Conservation (phyloP, 371 early-diverging fungal genomes). For the Entomophthora muscae region DNA sequence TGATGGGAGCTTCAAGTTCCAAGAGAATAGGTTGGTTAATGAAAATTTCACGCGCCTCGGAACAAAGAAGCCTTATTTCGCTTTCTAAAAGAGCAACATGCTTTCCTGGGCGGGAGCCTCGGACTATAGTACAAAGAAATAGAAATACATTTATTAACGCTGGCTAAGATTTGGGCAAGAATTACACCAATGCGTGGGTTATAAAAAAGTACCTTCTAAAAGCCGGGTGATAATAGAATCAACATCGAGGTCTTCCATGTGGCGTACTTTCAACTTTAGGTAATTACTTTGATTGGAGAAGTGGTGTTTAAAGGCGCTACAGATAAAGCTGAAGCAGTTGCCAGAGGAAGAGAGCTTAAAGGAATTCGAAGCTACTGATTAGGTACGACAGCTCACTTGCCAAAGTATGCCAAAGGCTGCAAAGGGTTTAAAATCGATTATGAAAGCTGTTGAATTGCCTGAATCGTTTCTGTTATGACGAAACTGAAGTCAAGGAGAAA, state of each 20-base stretch:
- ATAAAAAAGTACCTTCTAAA: conserved; percentile 54
- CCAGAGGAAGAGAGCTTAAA: too few relatives aligned
- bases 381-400: too few relatives aligned
- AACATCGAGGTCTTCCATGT: conserved; percentile 43
- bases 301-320: too few relatives aligned
- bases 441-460: too few relatives aligned
- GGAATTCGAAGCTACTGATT: too few relatives aligned
- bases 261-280: too few relatives aligned
- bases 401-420: too few relatives aligned
- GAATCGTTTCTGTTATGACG: too few relatives aligned
- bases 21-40: conserved; percentile 84
- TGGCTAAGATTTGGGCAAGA: background rate
- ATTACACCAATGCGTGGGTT: background rate
- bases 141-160: background rate
- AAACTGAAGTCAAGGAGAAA: too few relatives aligned
- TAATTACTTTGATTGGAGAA: too few relatives aligned
- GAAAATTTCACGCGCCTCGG: conserved; percentile 74
- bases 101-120: conserved; percentile 61
- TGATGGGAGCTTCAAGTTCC: conserved; percentile 92
- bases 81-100: conserved; percentile 52
- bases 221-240: conserved; percentile 79
- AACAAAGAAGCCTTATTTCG: conserved; percentile 81
- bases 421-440: too few relatives aligned
- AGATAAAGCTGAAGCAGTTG: too few relatives aligned
- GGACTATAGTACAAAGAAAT: conserved; percentile 15